Evolutionary conservation across 805 yeast genomes (phyloP), one percentile per base, ranked within the genome.

Genomic region (Saturnispora mendoncae): DNA sequence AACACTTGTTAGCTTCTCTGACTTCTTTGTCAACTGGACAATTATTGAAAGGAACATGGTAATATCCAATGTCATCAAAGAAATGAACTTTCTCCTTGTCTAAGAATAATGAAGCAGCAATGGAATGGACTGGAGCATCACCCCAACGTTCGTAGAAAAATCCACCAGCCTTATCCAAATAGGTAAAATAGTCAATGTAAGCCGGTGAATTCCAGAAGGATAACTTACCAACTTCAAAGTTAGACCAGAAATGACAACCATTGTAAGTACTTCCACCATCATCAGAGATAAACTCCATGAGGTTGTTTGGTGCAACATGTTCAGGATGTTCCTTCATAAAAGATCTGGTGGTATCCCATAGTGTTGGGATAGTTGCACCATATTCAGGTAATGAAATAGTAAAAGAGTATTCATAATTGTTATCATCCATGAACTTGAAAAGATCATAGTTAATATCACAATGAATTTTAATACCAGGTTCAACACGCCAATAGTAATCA

Each of bases 81-180:
- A 81, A 77, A 56, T 86, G 94, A 38, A 86, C 64, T 55, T 79
- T 67, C 46, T 74, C 77, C 58, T 72, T 76, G 41, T 82, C 76
- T 60, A 84, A 57, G 65, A 86, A 83, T 49, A 86, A 65, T 4
- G 92, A 67, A 17, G 84, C 95, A 25, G 92, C 95, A 54, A 85
- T 78, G 5, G 94, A 82, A 61, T 85, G 95, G 38, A 85, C 80
- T 27, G 95, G 95, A 21, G 94, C 95, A 62, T 85, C 95, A 52
- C 95, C 94, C 95, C 94, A 84, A 63, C 95, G 73, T 67, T 83
- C 87, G 61, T 85, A 86, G 66, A 82, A 86, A 66, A 86, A 86
- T n/a, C 95, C 95, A 59, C 95, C 95, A 13, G 80, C 74, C 47
- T 74, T 61, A 62, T 86, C 95, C 54, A 86, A 71, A 52, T 70